Base-by-base conservation (phyloP, 208 protist species). In the Porcisia hertigi region DNA sequence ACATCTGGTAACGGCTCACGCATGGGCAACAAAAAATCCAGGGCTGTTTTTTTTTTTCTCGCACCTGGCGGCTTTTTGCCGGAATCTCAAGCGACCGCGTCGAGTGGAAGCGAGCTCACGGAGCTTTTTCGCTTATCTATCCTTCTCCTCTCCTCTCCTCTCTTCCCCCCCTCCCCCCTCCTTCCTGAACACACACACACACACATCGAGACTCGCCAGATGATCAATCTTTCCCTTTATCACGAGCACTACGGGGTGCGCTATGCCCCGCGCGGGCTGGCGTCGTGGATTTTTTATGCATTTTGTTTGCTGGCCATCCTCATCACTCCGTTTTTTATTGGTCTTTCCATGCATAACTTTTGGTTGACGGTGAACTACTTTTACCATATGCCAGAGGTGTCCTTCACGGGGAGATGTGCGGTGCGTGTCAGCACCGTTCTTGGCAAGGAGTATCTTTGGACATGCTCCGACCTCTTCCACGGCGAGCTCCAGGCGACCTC, bases 221-320 rank as follows among this genome's bases (percentile, higher is more conserved):
- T 39, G 43, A 79, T 79, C 45, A 25, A 76, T 18, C 71, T 88
- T 6, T 80, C 85, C 2, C 79, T 95, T 16, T 93, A 88, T 60
- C 87, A 92, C 59, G 81, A 93, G 76, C 86, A 92, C 76, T 96
- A 86, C 81, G 90, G 90, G 55, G 87, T 96, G 69, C 81, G 72
- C 58, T 96, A 94, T 73, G 45, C 83, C 20, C 86, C 89, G 23
- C 81, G 86, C 9, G 88, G 90, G 34, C 64, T 94, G 25, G 70
- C 72, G 36, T 78, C 88, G 65, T 91, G 84, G 86, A 20, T 95
- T 14, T 86, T 94, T 58, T 93, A 92, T 75, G 43, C 83, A 39
- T 39, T 95, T 36, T 88, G 86, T 53, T 83, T 95, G 8, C 79
- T 95, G 25, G 58, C 66, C 34, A 73, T 95, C 18, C 78, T 95